Conservation (phyloP, 345 rosid genomes). For the Lumnitzera littorea region DNA sequence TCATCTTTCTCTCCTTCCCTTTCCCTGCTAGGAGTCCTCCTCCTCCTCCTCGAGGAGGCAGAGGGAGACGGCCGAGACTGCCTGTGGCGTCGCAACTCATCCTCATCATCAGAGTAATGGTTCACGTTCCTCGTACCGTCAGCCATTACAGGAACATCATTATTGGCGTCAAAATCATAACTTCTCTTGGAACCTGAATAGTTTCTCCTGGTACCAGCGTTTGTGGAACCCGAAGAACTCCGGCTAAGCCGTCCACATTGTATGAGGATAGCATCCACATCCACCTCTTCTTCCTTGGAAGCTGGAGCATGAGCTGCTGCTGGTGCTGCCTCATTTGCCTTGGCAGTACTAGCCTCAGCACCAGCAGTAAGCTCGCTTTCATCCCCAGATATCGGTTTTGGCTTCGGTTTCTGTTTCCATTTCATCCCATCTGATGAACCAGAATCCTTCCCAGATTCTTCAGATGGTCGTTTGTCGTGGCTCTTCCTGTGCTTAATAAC, state of each 20-base stretch:
- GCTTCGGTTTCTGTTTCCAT: neutral
- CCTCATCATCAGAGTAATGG: conserved; percentile 30
- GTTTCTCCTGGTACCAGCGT: conserved; percentile 32
- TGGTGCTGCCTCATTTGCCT: conserved; percentile 28
- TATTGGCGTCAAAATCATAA: conserved; percentile 53
- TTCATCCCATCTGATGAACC: neutral
- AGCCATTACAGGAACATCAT: conserved; percentile 12
- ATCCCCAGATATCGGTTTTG: conserved; percentile 6
- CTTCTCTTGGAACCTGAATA: conserved; percentile 93
- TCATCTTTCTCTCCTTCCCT: conserved; percentile 52
- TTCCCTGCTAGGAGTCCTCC: conserved; percentile 93
- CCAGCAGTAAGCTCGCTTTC: conserved; percentile 10
- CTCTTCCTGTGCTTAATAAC: conserved; percentile 79
- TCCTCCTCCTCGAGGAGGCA: conserved; percentile 47
- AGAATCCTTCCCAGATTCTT: conserved; percentile 17
- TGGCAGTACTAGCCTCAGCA: conserved; percentile 6
- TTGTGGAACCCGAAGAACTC: conserved; percentile 42
- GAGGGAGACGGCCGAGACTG: conserved; percentile 34
- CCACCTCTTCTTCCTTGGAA: conserved; percentile 57
- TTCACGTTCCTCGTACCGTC: conserved; percentile 15
- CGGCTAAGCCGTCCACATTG: conserved; percentile 93
- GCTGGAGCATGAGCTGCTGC: too few relatives aligned
- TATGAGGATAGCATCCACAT: conserved; percentile 86
- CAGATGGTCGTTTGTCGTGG: conserved; percentile 45
- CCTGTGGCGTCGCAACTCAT: conserved; percentile 39